A percentile compares a stretch with the other conserved stretches of the same genome.
These are phyloP conservation scores for Linanthus parryae DNA, from an alignment of 148 eudicot species.

Conservation along the genomic window DNA sequence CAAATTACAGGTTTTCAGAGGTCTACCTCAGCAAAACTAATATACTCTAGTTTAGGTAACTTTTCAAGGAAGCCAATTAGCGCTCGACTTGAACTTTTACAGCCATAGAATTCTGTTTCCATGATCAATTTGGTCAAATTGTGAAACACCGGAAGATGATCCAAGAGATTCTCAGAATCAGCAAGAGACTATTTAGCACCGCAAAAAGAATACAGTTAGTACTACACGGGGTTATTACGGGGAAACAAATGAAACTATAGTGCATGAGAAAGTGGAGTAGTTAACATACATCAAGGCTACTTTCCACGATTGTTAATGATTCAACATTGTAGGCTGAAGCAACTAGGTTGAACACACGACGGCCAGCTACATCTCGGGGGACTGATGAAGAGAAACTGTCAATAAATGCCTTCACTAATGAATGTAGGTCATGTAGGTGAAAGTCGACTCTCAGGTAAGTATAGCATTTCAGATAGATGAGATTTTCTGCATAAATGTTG, in stretches of 20 bases:
- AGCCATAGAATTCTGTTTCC: too few species aligned
- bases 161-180: background rate
- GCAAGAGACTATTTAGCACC: too few species aligned
- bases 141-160: background rate
- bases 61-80: too few species aligned
- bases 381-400: too few species aligned
- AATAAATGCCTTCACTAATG: too few species aligned
- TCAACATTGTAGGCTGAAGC: background rate
- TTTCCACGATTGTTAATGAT: background rate
- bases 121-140: constrained; percentile 1
- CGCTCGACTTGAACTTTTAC: too few species aligned
- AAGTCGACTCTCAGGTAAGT: background rate
- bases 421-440: background rate
- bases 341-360: background rate
- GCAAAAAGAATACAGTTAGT: too few species aligned
- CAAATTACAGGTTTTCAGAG: too few species aligned
- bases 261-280: background rate
- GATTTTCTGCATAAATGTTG: too few species aligned
- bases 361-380: background rate
- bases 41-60: too few species aligned
- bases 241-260: background rate
- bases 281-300: background rate
- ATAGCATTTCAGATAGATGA: background rate
- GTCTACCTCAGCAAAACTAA: too few species aligned
- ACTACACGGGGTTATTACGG: background rate